Evolutionary conservation across 1,139 yeast genomes (phyloP), one percentile per base, ranked within the genome.

Genomic region (Blastobotrys arbuscula): DNA sequence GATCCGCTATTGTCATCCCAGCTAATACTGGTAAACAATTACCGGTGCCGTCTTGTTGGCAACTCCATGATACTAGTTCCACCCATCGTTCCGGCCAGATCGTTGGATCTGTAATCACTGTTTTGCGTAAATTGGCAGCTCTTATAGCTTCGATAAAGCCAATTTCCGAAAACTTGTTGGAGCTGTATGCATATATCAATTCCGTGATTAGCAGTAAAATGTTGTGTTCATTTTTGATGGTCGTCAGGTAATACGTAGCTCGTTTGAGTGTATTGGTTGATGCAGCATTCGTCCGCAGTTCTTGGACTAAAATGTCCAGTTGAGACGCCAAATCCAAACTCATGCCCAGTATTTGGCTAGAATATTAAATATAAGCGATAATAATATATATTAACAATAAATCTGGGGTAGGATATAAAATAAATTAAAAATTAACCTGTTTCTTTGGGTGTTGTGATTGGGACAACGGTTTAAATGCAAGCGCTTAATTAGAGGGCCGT

Each of bases 61-160:
- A 77, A 76, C 21, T 66, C 64, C 34, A 31, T 18, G 70, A 54
- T 2, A 81, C 50, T 0, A 74, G 68, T 4, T 69, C 63, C 56
- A 76, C 78, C 71, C 83, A 84, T 2, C 69, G 66, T 52, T 75
- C 69, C 20, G 79, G 66, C 0, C 79, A 63, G 8, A 84, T 59
- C 0, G 86, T 74, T 1, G 94, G 94, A 52, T 77, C 77, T 7
- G 87, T 79, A 3, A 83, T 69, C 46, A 69, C 69, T 45, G 74
- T 68, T 59, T 84, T 84, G 55, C 77, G 73, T 43, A 75, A 78
- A 18, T 77, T 58, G 0, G 71, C 66, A 2, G 72, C 62, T 45
- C 69, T 57, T 1, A 75, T 64, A 0, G 71, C 73, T 20, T 69
- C 75, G 2, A 64, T 59, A 58, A 78, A 78, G 45, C 79, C 70